Evolutionary conservation across 2,329 filamentous ascomycete species (phyloP).

Genomic region (Xylariaceae sp.): DNA sequence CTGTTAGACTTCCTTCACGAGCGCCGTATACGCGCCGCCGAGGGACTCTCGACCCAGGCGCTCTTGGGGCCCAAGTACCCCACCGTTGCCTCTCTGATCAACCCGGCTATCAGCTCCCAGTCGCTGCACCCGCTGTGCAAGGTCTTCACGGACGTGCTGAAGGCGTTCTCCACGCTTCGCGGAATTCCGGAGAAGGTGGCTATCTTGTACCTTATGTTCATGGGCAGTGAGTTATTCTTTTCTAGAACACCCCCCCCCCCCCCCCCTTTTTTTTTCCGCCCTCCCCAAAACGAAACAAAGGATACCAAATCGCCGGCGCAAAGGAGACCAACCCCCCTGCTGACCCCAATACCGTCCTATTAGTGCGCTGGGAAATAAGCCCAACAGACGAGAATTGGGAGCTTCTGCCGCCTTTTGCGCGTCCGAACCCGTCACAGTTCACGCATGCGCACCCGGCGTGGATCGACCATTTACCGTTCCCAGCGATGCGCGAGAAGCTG

Average conservation of each 20-base stretch:
- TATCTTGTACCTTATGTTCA: slow-evolving; percentile 79
- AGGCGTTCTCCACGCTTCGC: slow-evolving; percentile 74
- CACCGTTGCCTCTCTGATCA: slow-evolving; percentile 70
- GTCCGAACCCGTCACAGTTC: slow-evolving; percentile 61
- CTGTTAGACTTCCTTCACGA: slow-evolving; percentile 73
- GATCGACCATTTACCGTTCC: slow-evolving; percentile 79
- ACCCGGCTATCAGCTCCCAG: slow-evolving; percentile 56
- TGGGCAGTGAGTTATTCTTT: slow-evolving; percentile 43
- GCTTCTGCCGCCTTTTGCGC: slow-evolving; percentile 66
- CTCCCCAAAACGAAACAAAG: too few relatives aligned
- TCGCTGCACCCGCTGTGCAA: slow-evolving; percentile 70
- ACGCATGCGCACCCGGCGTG: slow-evolving; percentile 67
- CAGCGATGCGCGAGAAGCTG: slow-evolving; percentile 59
- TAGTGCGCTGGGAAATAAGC: slow-evolving; percentile 72
- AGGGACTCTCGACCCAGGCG: slow-evolving; percentile 58
- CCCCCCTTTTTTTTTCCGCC: too few relatives aligned
- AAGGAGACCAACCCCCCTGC: neutral
- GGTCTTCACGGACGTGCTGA: slow-evolving; percentile 77
- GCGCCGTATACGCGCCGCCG: slow-evolving; percentile 57
- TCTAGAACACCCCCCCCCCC: neutral
- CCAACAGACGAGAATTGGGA: slow-evolving; percentile 76
- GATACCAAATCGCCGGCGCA: neutral
- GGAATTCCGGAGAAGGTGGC: slow-evolving; percentile 77
- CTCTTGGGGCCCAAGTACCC: slow-evolving; percentile 74
- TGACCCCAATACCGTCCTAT: neutral